A percentile compares a stretch with the other conserved stretches of the same genome.
Conservation (phyloP, 306 rosid species). For the Fragaria vesca region DNA sequence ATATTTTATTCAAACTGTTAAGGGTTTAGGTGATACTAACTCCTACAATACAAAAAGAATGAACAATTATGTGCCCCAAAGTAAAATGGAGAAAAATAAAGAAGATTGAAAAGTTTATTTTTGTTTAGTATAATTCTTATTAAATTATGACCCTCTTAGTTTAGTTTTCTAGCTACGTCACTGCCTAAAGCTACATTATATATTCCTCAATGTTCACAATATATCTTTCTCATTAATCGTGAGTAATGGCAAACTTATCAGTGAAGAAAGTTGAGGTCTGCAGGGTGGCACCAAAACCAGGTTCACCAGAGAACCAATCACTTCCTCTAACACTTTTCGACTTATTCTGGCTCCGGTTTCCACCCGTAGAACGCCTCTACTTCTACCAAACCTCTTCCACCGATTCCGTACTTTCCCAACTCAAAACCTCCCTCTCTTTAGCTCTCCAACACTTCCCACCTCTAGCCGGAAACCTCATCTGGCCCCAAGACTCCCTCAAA, state of each 20-base stretch:
- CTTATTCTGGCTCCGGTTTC: slow-evolving; percentile 28
- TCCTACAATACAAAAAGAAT: too few relatives aligned
- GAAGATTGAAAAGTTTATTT: too few relatives aligned
- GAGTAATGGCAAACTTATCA: neutral
- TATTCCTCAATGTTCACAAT: too few relatives aligned
- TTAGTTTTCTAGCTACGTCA: too few relatives aligned
- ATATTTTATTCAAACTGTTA: too few relatives aligned
- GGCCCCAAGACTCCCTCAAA: slow-evolving; percentile 22
- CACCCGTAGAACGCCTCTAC: slow-evolving; percentile 24
- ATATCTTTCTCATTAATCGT: too few relatives aligned
- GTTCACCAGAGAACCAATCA: neutral
- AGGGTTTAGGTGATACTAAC: too few relatives aligned
- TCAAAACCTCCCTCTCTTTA: slow-evolving; percentile 26
- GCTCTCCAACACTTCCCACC: slow-evolving; percentile 24
- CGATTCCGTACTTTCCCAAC: slow-evolving; percentile 15
- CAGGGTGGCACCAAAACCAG: neutral
- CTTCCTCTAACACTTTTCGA: slow-evolving; percentile 33
- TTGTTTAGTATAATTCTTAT: too few relatives aligned
- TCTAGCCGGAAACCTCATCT: slow-evolving; percentile 22
- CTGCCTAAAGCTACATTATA: too few relatives aligned
- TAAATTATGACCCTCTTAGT: too few relatives aligned
- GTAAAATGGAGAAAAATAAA: too few relatives aligned
- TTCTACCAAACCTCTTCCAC: slow-evolving; percentile 12
- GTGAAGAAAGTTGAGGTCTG: neutral
- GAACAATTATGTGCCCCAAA: too few relatives aligned